phyloP scores from a whole-genome alignment of 2,329 filamentous ascomycete species.

The Cephalotrichum gorgonifer region DNA sequence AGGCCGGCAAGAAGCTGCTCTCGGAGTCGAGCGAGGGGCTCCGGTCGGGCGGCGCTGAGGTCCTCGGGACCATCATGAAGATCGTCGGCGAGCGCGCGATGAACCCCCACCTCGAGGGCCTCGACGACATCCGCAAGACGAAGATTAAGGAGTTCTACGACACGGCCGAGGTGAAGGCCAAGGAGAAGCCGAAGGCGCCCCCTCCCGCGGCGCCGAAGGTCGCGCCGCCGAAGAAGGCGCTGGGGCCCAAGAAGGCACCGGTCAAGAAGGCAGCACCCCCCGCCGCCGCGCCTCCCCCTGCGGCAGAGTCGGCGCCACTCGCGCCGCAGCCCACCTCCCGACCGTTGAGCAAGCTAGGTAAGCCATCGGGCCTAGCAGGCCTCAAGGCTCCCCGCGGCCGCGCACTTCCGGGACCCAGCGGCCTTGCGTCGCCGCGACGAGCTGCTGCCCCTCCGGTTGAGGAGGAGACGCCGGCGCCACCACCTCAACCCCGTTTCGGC shows the following conservation, averaged over 20 bases:
- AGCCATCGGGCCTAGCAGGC: slow-evolving; percentile 39
- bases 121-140: slow-evolving; percentile 90
- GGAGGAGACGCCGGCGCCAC: slow-evolving; percentile 40
- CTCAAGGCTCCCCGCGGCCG: slow-evolving; percentile 52
- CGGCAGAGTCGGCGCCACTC: slow-evolving; percentile 40
- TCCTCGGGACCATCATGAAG: slow-evolving; percentile 93
- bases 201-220: slow-evolving; percentile 47
- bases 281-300: slow-evolving; percentile 24
- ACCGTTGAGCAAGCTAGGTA: slow-evolving; percentile 41
- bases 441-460: slow-evolving; percentile 39
- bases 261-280: slow-evolving; percentile 32
- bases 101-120: slow-evolving; percentile 80
- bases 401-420: slow-evolving; percentile 32
- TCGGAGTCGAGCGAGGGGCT: slow-evolving; percentile 80
- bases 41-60: slow-evolving; percentile 81
- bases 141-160: slow-evolving; percentile 94
- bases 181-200: slow-evolving; percentile 70
- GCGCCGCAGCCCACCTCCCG: slow-evolving; percentile 49
- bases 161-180: slow-evolving; percentile 37
- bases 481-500: slow-evolving; percentile 51
- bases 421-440: slow-evolving; percentile 42
- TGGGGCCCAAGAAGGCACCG: slow-evolving; percentile 20
- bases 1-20: slow-evolving; percentile 78
- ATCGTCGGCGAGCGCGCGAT: slow-evolving; percentile 95
- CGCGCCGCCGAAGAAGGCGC: slow-evolving; percentile 32